phyloP scores from a whole-genome alignment of 2,329 filamentous ascomycete species.

The Ceratocystis colombiana region DNA sequence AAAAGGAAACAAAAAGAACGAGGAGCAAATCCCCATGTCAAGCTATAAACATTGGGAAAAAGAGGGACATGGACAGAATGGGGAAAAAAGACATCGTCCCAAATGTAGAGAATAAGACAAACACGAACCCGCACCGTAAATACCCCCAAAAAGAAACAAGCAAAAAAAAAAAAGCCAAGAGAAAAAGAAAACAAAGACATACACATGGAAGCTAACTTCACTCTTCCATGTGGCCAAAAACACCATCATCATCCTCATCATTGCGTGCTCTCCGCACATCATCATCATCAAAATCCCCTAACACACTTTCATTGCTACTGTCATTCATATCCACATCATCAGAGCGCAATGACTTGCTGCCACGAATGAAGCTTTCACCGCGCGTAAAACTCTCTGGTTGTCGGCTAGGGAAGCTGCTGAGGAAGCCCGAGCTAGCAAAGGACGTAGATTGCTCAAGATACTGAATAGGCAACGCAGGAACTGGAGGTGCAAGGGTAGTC shows the following conservation, averaged over 20 bases:
- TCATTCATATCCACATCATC: constrained; percentile 60
- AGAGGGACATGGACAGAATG: constrained; percentile 1
- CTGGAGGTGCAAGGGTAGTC: constrained; percentile 67
- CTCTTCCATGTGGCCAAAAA: constrained; percentile 95
- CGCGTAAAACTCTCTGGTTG: constrained; percentile 57
- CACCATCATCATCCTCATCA: constrained; percentile 87
- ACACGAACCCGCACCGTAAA: background rate
- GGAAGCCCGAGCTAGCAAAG: constrained; percentile 51
- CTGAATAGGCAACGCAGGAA: constrained; percentile 73
- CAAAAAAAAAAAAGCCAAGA: constrained; percentile 4
- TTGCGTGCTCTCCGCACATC: constrained; percentile 52
- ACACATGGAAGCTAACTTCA: background rate
- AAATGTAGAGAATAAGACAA: background rate
- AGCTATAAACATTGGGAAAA: background rate
- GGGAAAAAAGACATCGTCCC: background rate
- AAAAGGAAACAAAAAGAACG: constrained; percentile 8
- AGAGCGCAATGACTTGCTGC: constrained; percentile 24
- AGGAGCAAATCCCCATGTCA: background rate
- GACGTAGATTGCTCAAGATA: constrained; percentile 55
- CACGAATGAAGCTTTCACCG: constrained; percentile 40
- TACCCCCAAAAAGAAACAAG: constrained; percentile 7
- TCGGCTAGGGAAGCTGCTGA: constrained; percentile 51
- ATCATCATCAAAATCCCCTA: constrained; percentile 58
- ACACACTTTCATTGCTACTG: constrained; percentile 48
- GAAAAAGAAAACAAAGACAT: constrained; percentile 6